A percentile compares a stretch with the other conserved stretches of the same genome.
Evolutionary conservation across 495 filamentous ascomycete species (phyloP).

Genomic region (Penicillium diatomitis): DNA sequence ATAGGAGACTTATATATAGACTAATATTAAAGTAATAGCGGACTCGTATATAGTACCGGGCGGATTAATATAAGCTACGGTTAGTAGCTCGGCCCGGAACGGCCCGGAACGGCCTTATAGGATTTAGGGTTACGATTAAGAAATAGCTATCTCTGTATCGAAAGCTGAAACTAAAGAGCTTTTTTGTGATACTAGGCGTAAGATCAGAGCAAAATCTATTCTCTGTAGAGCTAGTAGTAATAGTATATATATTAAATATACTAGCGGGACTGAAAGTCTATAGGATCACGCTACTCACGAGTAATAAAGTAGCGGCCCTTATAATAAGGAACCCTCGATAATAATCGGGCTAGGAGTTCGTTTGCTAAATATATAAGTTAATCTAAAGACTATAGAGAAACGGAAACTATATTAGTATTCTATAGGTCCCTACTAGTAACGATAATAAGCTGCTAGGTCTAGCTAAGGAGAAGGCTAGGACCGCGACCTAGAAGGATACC

Average conservation of each 20-base stretch:
- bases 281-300: constrained; percentile 7
- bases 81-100: constrained; percentile 10
- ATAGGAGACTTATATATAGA: constrained; percentile 7
- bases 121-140: constrained; percentile 7
- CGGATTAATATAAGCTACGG: constrained; percentile 5
- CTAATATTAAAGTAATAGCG: background rate
- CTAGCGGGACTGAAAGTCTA: constrained; percentile 5
- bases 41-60: constrained; percentile 1
- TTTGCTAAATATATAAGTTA: constrained; percentile 13
- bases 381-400: constrained; percentile 12
- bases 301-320: constrained; percentile 9
- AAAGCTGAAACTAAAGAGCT: constrained; percentile 6
- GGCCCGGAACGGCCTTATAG: constrained; percentile 5
- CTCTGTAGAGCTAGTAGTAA: constrained; percentile 6
- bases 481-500: constrained; percentile 9
- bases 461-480: constrained; percentile 18
- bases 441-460: constrained; percentile 16
- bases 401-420: constrained; percentile 10
- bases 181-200: constrained; percentile 4
- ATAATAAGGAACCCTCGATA: constrained; percentile 9
- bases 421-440: constrained; percentile 6
- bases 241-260: constrained; percentile 2
- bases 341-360: constrained; percentile 13
- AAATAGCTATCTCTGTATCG: constrained; percentile 7
- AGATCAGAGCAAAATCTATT: constrained; percentile 8